phyloP scores from a whole-genome alignment of 495 filamentous ascomycete species.

The Cryomyces minteri region DNA sequence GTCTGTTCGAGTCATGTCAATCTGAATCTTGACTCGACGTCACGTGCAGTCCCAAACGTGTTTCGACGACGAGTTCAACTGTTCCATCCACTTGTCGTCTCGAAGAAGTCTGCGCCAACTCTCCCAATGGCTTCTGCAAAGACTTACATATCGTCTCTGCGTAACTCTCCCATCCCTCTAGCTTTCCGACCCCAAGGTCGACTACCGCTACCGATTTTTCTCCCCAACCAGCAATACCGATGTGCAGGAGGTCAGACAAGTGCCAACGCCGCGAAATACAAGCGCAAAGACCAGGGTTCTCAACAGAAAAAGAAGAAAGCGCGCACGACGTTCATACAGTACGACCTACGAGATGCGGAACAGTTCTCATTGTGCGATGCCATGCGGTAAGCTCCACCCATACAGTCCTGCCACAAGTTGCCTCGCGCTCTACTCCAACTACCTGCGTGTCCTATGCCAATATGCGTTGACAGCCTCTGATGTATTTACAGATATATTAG shows the following conservation, averaged over 20 bases:
- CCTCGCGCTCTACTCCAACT: neutral
- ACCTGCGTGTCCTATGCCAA: neutral
- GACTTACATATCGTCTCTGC: too few species aligned
- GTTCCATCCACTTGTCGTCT: too few species aligned
- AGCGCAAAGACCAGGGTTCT: conserved; percentile 8
- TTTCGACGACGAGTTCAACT: too few species aligned
- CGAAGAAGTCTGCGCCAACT: too few species aligned
- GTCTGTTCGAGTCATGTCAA: neutral
- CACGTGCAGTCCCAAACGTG: too few species aligned
- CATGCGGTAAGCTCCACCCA: conserved; percentile 47
- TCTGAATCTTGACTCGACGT: too few species aligned
- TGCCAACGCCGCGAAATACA: conserved; percentile 11
- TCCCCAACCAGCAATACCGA: neutral
- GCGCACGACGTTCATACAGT: conserved; percentile 39
- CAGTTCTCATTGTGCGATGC: conserved; percentile 77
- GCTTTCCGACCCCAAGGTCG: neutral
- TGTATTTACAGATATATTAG: conserved; percentile 51
- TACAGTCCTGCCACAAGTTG: neutral
- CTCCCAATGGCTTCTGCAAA: too few species aligned
- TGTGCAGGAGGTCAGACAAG: neutral
- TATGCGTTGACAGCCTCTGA: neutral
- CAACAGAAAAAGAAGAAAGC: conserved; percentile 44
- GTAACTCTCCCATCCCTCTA: too few species aligned
- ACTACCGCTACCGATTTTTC: neutral
- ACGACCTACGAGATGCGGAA: conserved; percentile 39